A percentile compares a stretch with the other conserved stretches of the same genome.
These are phyloP conservation scores for Chenopodium quinoa DNA, from an alignment of 148 eudicot genomes.

Conservation along the genomic window DNA sequence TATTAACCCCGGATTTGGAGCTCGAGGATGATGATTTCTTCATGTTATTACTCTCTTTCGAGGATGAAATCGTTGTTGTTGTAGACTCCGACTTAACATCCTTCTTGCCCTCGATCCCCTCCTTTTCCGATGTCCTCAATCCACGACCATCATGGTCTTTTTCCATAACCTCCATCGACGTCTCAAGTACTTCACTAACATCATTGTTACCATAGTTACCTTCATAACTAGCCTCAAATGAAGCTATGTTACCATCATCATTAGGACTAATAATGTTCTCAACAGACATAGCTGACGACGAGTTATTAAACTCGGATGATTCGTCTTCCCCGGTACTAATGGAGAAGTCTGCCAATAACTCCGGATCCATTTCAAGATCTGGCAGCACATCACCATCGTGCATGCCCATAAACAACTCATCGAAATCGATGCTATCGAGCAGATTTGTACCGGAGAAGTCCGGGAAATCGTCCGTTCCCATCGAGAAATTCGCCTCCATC, in stretches of 20 bases:
- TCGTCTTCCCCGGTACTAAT: conserved; percentile 33
- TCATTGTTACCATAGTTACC: not conserved
- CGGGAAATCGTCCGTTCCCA: conserved; percentile 35
- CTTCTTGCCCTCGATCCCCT: conserved; percentile 26
- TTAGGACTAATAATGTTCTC: conserved; percentile 31
- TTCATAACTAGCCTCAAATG: conserved; percentile 12
- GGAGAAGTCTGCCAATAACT: conserved; percentile 36
- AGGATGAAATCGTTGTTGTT: conserved; percentile 8
- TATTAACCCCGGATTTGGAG: conserved; percentile 13
- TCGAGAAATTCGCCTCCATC: conserved; percentile 24
- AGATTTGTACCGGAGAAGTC: conserved; percentile 37
- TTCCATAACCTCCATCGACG: not conserved
- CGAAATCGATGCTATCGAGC: conserved; percentile 54
- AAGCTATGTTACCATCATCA: conserved; percentile 22
- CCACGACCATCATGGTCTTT: not conserved
- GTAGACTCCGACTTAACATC: not conserved
- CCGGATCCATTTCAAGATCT: conserved; percentile 44
- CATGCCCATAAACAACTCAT: conserved; percentile 49
- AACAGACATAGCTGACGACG: conserved; percentile 26
- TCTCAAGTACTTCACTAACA: not conserved
- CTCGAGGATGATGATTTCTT: conserved; percentile 26
- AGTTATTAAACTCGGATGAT: conserved; percentile 11
- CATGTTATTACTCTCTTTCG: conserved; percentile 18
- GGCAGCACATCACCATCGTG: conserved; percentile 36
- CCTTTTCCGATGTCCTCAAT: not conserved